Evolutionary conservation across 2,329 filamentous ascomycete species (phyloP).

Genomic region (Zopfia rhizophila): DNA sequence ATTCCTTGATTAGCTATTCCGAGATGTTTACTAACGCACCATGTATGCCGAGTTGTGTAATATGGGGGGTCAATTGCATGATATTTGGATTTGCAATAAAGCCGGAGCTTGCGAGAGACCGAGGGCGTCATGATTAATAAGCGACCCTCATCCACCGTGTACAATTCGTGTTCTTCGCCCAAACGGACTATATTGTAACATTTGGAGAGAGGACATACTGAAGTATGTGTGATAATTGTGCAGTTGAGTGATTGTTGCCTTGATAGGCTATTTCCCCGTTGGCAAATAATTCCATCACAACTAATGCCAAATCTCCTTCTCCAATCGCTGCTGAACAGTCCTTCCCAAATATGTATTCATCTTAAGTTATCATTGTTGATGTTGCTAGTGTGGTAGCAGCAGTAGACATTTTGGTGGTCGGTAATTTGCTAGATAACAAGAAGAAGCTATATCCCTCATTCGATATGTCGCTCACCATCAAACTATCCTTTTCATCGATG

Average conservation of each 20-base stretch:
- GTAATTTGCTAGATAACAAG: background rate
- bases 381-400: background rate
- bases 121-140: conserved; percentile 16
- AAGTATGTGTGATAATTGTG: too few species aligned
- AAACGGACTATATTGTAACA: too few species aligned
- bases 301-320: too few species aligned
- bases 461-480: conserved; percentile 82
- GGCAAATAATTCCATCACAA: too few species aligned
- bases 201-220: too few species aligned
- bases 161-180: too few species aligned
- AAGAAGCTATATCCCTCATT: background rate
- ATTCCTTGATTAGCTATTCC: conserved; percentile 16
- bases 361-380: background rate
- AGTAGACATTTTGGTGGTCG: background rate
- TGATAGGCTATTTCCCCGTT: background rate
- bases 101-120: conserved; percentile 33
- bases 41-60: conserved; percentile 38
- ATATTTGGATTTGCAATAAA: conserved; percentile 23
- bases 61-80: conserved; percentile 28
- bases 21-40: conserved; percentile 34
- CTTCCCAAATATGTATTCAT: background rate
- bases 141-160: too few species aligned
- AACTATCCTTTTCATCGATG: conserved; percentile 77
- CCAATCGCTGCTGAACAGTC: too few species aligned
- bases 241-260: background rate